Conservation (phyloP, 805 yeast genomes). For the Starmerella tilneyi region DNA sequence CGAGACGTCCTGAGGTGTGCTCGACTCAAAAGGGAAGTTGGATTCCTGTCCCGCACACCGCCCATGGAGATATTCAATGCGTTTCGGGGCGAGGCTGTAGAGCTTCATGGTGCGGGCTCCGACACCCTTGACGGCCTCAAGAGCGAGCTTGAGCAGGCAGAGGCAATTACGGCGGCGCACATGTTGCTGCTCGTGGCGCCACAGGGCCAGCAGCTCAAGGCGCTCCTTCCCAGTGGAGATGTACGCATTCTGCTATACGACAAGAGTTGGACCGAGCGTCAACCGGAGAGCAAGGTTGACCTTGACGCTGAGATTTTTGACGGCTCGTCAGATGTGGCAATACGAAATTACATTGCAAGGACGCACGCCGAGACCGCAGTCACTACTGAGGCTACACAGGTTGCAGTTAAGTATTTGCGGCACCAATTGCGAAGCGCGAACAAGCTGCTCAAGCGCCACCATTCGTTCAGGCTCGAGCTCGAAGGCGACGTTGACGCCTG, state of each 20-base stretch:
- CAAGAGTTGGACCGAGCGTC: slow-evolving; percentile 13
- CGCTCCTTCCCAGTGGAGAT: slow-evolving; percentile 24
- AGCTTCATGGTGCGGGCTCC: slow-evolving; percentile 22
- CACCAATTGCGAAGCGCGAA: slow-evolving; percentile 6
- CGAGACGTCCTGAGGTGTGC: not conserved
- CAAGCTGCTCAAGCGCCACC: slow-evolving; percentile 7
- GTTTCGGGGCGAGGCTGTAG: slow-evolving; percentile 23
- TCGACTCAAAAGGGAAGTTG: not conserved
- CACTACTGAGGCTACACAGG: slow-evolving; percentile 6
- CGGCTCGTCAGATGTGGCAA: slow-evolving; percentile 1
- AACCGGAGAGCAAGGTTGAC: not conserved
- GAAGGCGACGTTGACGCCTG: slow-evolving; percentile 20
- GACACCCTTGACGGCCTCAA: slow-evolving; percentile 23
- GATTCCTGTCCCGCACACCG: not conserved
- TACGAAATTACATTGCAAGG: not conserved
- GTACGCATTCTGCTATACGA: slow-evolving; percentile 27
- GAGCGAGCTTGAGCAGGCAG: slow-evolving; percentile 16
- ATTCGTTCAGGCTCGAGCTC: slow-evolving; percentile 5
- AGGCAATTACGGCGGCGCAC: slow-evolving; percentile 20
- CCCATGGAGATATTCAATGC: slow-evolving; percentile 27
- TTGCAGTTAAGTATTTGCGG: slow-evolving; percentile 4
- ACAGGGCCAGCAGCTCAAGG: slow-evolving; percentile 25
- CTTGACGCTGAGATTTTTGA: slow-evolving; percentile 6
- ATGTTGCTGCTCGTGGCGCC: slow-evolving; percentile 28
- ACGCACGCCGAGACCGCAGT: slow-evolving; percentile 6